phyloP scores from a whole-genome alignment of 2,329 filamentous ascomycete species.

The Pseudodiploospora longispora region DNA sequence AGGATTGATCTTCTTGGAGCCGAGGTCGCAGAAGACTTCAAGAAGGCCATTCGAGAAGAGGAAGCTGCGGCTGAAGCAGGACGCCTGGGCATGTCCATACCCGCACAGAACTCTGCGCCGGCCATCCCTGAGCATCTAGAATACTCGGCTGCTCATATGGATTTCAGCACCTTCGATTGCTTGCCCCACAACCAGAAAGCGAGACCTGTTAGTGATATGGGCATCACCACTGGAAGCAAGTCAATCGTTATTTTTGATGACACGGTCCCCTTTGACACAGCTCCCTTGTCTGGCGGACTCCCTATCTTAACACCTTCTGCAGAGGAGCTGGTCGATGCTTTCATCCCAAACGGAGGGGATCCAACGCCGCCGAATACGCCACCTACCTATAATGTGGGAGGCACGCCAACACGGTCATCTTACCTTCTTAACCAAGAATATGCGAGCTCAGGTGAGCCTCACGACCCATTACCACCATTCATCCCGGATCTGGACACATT shows the following conservation, averaged over 20 bases:
- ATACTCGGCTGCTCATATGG: slow-evolving; percentile 37
- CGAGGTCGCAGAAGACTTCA: slow-evolving; percentile 69
- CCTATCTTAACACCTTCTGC: slow-evolving; percentile 36
- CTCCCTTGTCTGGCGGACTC: slow-evolving; percentile 41
- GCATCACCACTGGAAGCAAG: slow-evolving; percentile 72
- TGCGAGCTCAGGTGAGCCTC: slow-evolving; percentile 25
- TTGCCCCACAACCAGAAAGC: slow-evolving; percentile 22
- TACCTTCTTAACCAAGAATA: slow-evolving; percentile 43
- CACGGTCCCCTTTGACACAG: slow-evolving; percentile 43
- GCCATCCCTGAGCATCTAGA: slow-evolving; percentile 25
- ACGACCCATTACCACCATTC: slow-evolving; percentile 38
- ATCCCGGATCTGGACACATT: slow-evolving; percentile 38
- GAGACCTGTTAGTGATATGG: slow-evolving; percentile 44
- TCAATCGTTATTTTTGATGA: slow-evolving; percentile 84
- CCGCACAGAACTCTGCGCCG: slow-evolving; percentile 17
- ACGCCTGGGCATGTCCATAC: slow-evolving; percentile 12
- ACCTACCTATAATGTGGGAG: slow-evolving; percentile 33
- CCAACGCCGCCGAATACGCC: slow-evolving; percentile 56
- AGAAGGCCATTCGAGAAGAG: slow-evolving; percentile 63
- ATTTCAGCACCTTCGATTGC: slow-evolving; percentile 29
- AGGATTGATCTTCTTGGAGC: slow-evolving; percentile 80
- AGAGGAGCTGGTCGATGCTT: slow-evolving; percentile 46
- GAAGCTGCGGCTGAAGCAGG: slow-evolving; percentile 39
- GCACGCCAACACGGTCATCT: slow-evolving; percentile 47
- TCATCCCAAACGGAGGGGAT: slow-evolving; percentile 40